Evolutionary conservation across 2,329 filamentous ascomycete genomes (phyloP), one percentile per base, ranked within the genome.

Genomic region (Aspergillus sp.): DNA sequence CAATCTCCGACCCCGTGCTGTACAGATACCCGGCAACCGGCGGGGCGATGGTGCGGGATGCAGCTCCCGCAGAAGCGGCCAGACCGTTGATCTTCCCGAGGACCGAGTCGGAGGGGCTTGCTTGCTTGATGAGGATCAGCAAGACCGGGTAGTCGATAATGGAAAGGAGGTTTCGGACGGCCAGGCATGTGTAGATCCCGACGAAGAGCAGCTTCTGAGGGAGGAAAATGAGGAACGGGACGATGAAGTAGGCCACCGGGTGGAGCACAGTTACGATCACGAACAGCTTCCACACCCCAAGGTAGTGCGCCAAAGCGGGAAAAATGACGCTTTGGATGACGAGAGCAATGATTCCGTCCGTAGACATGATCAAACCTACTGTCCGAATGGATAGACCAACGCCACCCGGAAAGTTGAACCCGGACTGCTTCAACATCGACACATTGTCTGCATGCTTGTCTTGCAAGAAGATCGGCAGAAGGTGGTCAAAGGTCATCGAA

Each of bases 401-500:
- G 4, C 87, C 87, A 43, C 87, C 87, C 0, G 79, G 68, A 9
- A 83, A 83, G 65, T 81, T 79, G 38, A 88, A 76, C 69, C 75
- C 59, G 72, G 79, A 62, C 49, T 57, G 49, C 23, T 52, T 40
- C 66, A 64, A n/a, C 63, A 53, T 59, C 20, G 64, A 56, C 17
- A 61, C 56, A 1, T 60, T 55, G 20, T 72, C 58, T 5, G 75
- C 67, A 40, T 75, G 70, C 43, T 76, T 66, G 63, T 96, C 91
- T 69, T 97, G 91, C 47, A 96, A 84, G 73, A 96, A 97, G 54
- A 97, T 96, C 6, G 92, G 92, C 49, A 96, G 79, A 1, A 97
- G 81, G 68, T 96, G 89, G 66, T 97, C 93, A 72, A 90, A 97
- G 0, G 88, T 91, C 91, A 97, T 97, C 34, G 88, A 91, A 73